phyloP scores from a whole-genome alignment of 306 rosid genomes.

The Quercus variabilis region DNA sequence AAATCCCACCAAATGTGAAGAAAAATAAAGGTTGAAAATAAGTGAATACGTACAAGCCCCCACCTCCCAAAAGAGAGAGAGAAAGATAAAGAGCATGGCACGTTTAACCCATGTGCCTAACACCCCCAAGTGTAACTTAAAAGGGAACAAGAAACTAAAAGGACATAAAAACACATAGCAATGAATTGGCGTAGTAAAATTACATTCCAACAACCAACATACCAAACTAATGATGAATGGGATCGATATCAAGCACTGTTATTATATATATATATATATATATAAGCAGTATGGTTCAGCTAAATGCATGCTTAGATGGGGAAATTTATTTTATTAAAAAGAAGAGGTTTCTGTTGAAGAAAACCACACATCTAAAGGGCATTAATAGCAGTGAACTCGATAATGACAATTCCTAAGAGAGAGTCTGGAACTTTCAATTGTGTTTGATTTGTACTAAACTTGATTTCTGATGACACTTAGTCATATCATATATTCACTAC shows the following conservation, averaged over 20 bases:
- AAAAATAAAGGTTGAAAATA: neutral
- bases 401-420: slow-evolving; percentile 24
- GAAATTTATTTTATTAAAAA: no score
- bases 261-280: slow-evolving; percentile 17
- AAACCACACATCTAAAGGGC: slow-evolving; percentile 11
- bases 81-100: slow-evolving; percentile 29
- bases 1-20: neutral
- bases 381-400: slow-evolving; percentile 25
- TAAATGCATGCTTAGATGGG: neutral
- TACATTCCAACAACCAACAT: slow-evolving; percentile 68
- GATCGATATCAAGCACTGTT: slow-evolving; percentile 27
- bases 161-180: slow-evolving; percentile 23
- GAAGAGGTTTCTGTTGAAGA: neutral
- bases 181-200: slow-evolving; percentile 30
- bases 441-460: slow-evolving; percentile 39
- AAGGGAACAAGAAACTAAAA: slow-evolving; percentile 53
- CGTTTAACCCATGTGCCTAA: slow-evolving; percentile 62
- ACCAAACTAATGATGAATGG: slow-evolving; percentile 47
- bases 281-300: slow-evolving; percentile 1
- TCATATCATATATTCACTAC: slow-evolving; percentile 33
- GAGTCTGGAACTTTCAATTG: slow-evolving; percentile 29
- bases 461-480: slow-evolving; percentile 37
- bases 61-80: slow-evolving; percentile 15
- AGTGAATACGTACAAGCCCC: neutral
- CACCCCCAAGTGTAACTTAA: slow-evolving; percentile 54